Conservation (phyloP, 805 yeast species). For the Dipodascus albidus region DNA sequence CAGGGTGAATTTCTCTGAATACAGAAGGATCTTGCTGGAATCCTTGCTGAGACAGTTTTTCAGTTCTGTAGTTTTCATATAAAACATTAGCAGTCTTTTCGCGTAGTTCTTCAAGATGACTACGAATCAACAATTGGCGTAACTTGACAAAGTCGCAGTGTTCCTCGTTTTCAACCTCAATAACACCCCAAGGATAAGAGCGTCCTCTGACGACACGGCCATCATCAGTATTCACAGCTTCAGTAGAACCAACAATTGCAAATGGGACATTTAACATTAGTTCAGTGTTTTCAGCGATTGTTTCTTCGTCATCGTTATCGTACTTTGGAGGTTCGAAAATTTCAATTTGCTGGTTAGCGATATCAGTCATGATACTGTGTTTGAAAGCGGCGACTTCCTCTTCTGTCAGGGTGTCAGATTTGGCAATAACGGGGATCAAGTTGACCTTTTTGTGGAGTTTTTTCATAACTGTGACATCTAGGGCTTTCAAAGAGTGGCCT, state of each 20-base stretch:
- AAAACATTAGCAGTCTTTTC: constrained; percentile 67
- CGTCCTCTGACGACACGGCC: constrained; percentile 85
- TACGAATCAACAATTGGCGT: constrained; percentile 80
- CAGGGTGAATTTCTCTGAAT: constrained; percentile 92
- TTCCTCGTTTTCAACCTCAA: constrained; percentile 88
- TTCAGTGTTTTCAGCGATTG: constrained; percentile 50
- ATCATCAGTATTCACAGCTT: constrained; percentile 50
- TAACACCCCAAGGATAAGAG: constrained; percentile 92
- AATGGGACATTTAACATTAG: constrained; percentile 71
- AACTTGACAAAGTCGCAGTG: constrained; percentile 87
- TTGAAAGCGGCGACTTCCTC: constrained; percentile 75
- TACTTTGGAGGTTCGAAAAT: constrained; percentile 67
- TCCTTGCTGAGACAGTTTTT: constrained; percentile 70
- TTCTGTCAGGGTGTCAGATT: constrained; percentile 84
- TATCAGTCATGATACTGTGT: constrained; percentile 64
- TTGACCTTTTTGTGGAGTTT: constrained; percentile 84
- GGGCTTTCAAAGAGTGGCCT: constrained; percentile 81
- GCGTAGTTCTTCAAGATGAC: constrained; percentile 85
- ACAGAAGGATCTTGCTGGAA: constrained; percentile 86
- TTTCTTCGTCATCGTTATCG: constrained; percentile 79
- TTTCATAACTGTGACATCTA: constrained; percentile 83
- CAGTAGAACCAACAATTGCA: constrained; percentile 88
- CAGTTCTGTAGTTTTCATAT: constrained; percentile 84
- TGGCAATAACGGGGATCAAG: constrained; percentile 88
- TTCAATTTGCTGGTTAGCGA: constrained; percentile 60